Base-by-base conservation (phyloP, 1,284 basidiomycete genomes). In the Porodaedalea pini region DNA sequence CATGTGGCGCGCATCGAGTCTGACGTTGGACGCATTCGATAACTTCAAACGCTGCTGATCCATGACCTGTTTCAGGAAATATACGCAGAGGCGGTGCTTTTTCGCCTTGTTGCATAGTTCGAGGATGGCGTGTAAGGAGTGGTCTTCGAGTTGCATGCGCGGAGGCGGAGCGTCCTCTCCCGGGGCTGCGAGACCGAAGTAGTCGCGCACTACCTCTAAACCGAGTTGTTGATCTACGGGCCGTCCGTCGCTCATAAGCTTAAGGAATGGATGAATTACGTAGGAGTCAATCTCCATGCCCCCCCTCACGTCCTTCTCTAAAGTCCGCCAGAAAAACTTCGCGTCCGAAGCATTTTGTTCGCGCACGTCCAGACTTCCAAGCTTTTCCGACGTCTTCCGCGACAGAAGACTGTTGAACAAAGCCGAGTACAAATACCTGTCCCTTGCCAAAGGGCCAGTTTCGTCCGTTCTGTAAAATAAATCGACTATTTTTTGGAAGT, bases 401-500 rank as follows among this genome's bases (percentile, higher is more conserved):
- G 65, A 40, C 67, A 70, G 43, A 3, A 88, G 72, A 5, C 78
- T 78, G 36, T 74, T 71, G 64, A 91, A 79, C 71, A 90, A 79
- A 55, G 79, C 75, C 3, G 83, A 79, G 66, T 80, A 90, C 13
- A 86, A 73, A 60, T 77, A 73, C 47, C 73, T 73, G 62, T 84
- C 73, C 2, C 88, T 79, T 1, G 80, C 73, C 8, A 82, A 66
- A 6, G 77, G 78, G 4, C 85, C 86, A 3, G 79, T 74, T 10
- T 75, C 64, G 54, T 83, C 81, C 66, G 90, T 70, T 15, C 75
- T 73, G 64, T 87, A 81, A 69, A 83, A 90, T 50, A 89, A 79
- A 61, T 90, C 88, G 60, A 88, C 87, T 19, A 88, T 77, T 60
- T 79, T 78, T 62, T 86, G 81, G 61, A 82, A 78, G 7, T 77